phyloP scores from a whole-genome alignment of 164 flowering plant genomes.

The Aristolochia fimbriata region DNA sequence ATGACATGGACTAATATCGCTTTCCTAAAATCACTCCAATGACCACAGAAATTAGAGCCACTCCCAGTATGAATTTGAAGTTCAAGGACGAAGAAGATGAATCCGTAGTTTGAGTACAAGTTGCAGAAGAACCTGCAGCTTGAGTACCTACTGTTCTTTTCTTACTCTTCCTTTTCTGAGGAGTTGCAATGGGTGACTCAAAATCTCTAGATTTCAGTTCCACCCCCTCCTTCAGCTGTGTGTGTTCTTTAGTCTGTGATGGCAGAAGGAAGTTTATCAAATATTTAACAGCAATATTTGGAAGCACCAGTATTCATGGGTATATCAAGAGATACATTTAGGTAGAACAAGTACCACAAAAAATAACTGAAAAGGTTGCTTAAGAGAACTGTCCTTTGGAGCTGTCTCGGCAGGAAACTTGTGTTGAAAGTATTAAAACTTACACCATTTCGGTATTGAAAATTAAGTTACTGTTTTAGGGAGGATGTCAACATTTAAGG shows the following conservation, averaged over 20 bases:
- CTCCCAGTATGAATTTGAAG: constrained; percentile 56
- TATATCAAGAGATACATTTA: not conserved
- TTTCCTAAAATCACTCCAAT: constrained; percentile 86
- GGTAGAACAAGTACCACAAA: not conserved
- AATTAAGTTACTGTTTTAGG: too few species aligned
- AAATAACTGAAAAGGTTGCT: not conserved
- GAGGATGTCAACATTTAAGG: too few species aligned
- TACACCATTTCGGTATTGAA: too few species aligned
- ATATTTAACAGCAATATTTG: not conserved
- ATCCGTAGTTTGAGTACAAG: constrained; percentile 14
- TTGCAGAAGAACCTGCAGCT: constrained; percentile 23
- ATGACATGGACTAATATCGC: constrained; percentile 33
- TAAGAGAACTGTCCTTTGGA: too few species aligned
- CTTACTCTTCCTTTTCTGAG: constrained; percentile 71
- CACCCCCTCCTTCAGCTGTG: constrained; percentile 23
- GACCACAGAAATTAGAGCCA: constrained; percentile 70
- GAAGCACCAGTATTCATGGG: not conserved
- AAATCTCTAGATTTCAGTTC: constrained; percentile 71
- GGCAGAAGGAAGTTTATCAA: not conserved
- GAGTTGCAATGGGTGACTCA: constrained; percentile 37
- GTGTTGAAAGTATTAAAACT: too few species aligned
- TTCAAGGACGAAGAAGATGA: constrained; percentile 29
- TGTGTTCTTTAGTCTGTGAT: constrained; percentile 34
- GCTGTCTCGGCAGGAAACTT: too few species aligned
- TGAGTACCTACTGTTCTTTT: constrained; percentile 47